Evolutionary conservation across 495 filamentous ascomycete species (phyloP), one percentile per base, ranked within the genome.

Genomic region (Hypoxylon subgilvum): DNA sequence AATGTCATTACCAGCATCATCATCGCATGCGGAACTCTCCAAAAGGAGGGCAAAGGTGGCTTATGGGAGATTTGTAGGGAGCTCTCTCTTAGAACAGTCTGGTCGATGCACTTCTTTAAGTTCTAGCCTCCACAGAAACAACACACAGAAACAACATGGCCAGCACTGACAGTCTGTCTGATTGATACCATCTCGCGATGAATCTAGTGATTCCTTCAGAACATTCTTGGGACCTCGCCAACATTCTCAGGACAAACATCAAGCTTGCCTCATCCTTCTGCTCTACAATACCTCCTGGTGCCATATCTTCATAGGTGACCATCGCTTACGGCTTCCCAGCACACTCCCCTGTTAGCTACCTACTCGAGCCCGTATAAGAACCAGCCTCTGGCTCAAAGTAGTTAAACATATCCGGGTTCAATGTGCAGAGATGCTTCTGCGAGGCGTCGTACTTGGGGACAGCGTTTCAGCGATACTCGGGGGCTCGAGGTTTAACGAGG

Each of bases 361-460:
- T 27, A 27, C 3, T 4, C 8, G 3, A 27, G 23, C 23, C 8
- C 23, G 8, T 8, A 27, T 8, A 8, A 27, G 8, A 8, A 3
- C 23, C 23, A 27, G 8, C 23, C 23, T 27, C 23, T 8, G 8
- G 23, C 8, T 8, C 8, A 27, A 4, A 27, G 23, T 27, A 3
- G 23, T 27, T 8, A 8, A 3, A 3, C 8, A 27, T 4, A 8
- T 48, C 25, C 21, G 45, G 0, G 41, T 45, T 30, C 56, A 40
- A 14, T 57, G 52, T 17, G 38, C 48, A 6, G 60, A 63, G 16
- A 63, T 16, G 16, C 53, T 58, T 35, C 60, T 52, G 25, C 60
- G 60, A 6, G 60, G 60, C 3, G 60, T 42, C 8, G 48, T 42
- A 16, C 22, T 22, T 1, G 35, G 7, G 35, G 36, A 17, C 1